Conservation (phyloP, 768 basidiomycete species). For the Suillus hirtellus region DNA sequence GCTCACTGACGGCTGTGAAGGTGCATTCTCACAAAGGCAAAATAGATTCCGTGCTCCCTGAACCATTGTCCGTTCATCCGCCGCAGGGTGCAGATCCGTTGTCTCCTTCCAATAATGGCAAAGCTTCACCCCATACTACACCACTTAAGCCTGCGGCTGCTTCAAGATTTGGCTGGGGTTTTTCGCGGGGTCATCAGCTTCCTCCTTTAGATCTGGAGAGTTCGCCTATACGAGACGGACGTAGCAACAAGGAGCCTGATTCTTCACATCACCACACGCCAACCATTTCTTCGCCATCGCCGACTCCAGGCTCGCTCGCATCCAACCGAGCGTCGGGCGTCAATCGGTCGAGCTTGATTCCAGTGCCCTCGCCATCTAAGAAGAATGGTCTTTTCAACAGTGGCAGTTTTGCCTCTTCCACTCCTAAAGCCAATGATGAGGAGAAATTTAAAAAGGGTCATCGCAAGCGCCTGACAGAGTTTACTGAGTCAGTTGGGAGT, state of each 20-base stretch:
- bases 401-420: constrained; percentile 12
- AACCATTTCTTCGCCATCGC: constrained; percentile 22
- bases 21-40: not conserved
- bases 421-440: constrained; percentile 16
- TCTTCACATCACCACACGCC: constrained; percentile 12
- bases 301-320: constrained; percentile 26
- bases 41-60: not conserved
- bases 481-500: constrained; percentile 24
- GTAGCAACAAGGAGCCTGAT: constrained; percentile 2
- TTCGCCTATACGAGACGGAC: constrained; percentile 15
- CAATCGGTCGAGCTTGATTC: constrained; percentile 41
- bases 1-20: not conserved
- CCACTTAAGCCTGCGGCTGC: constrained; percentile 23
- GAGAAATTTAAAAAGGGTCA: constrained; percentile 27
- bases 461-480: constrained; percentile 29
- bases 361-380: constrained; percentile 43
- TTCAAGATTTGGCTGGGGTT: constrained; percentile 41
- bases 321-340: constrained; percentile 27
- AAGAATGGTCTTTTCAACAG: constrained; percentile 16
- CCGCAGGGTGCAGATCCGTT: not conserved
- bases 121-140: constrained; percentile 8
- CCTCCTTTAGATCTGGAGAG: constrained; percentile 42
- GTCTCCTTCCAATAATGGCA: not conserved
- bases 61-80: not conserved
- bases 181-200: constrained; percentile 37